Evolutionary conservation across 2,329 filamentous ascomycete species (phyloP), one percentile per base, ranked within the genome.

Genomic region (Ophiostoma triangulosporum): DNA sequence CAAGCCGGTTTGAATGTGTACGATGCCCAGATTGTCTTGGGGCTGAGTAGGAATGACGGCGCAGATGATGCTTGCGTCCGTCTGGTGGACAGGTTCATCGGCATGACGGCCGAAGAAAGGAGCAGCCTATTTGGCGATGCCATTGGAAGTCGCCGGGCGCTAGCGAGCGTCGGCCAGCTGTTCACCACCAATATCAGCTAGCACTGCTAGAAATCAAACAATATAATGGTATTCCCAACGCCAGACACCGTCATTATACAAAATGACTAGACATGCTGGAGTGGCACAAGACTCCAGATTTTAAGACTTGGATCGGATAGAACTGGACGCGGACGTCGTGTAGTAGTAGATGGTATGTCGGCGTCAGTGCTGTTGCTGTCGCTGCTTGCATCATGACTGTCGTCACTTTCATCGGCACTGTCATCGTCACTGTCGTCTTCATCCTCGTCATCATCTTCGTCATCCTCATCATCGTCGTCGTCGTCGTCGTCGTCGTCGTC

Each of bases 1-100:
- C 70, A 73, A 24, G 73, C 75, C 1, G 86, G 86, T 0, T 64
- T 88, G 62, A 89, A 90, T 64, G 74, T 78, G 0, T 88, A 80
- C 63, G 84, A 84, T 2, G 85, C 86, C 3, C 84, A 88, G 63
- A 70, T 72, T 9, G 69, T 88, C 1, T 66, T 86, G 32, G 68
- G 67, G 4, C 6, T 33, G 14, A 9, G 1, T 86, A 32, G 68
- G 66, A n/a, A 17, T 3, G n/a, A 36, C 1, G 63, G 64, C n/a
- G 54, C 80, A 12, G 72, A 1, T 2, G 36, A 15, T 1, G 14
- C 14, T 5, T 15, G 17, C 3, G 9, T 6, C 31, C 11, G 9
- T 4, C 9, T 15, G 2, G 2, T 33, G 26, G 2, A 24, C 26
- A 17, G 24, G 7, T 31, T 11, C n/a, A 2, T 24, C 12, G 15